These are phyloP conservation scores for Fistulina hepatica DNA, from an alignment of 1,284 basidiomycete genomes.

Conservation along the genomic window DNA sequence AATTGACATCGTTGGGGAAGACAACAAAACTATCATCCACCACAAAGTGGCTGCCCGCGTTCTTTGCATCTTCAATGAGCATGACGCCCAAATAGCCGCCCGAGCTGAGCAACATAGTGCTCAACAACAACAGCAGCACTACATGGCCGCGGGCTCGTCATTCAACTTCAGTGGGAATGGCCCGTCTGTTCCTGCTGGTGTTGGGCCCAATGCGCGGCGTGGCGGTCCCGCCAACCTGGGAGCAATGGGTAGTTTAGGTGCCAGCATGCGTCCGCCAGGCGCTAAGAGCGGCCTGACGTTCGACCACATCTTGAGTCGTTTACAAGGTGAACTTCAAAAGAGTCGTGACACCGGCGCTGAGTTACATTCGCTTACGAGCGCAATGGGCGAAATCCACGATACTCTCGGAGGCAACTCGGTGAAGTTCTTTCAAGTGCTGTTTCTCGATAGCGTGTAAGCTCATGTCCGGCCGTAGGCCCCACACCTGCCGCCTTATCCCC, in stretches of 20 bases:
- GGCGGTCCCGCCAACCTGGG: slow-evolving; percentile 27
- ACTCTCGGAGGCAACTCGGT: slow-evolving; percentile 80
- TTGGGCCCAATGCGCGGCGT: slow-evolving; percentile 9
- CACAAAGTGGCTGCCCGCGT: slow-evolving; percentile 97
- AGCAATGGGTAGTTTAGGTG: slow-evolving; percentile 68
- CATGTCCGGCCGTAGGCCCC: slow-evolving; percentile 33
- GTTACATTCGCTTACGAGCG: slow-evolving; percentile 67
- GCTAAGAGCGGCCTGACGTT: slow-evolving; percentile 75
- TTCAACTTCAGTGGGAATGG: slow-evolving; percentile 29
- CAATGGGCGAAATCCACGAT: slow-evolving; percentile 88
- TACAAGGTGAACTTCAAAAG: slow-evolving; percentile 87
- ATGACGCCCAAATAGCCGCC: slow-evolving; percentile 68
- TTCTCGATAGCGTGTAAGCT: slow-evolving; percentile 4
- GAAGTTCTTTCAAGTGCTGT: slow-evolving; percentile 22
- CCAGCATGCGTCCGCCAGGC: slow-evolving; percentile 54
- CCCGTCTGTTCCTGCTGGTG: slow-evolving; percentile 10
- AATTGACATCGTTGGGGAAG: slow-evolving; percentile 97
- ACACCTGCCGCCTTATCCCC: slow-evolving; percentile 48
- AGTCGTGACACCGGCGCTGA: slow-evolving; percentile 92
- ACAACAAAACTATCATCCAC: slow-evolving; percentile 96
- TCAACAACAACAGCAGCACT: slow-evolving; percentile 26
- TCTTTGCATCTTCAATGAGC: slow-evolving; percentile 78
- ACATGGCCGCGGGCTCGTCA: slow-evolving; percentile 16
- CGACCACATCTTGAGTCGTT: slow-evolving; percentile 69
- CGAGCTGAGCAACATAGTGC: slow-evolving; percentile 53